phyloP scores from a whole-genome alignment of 2,329 filamentous ascomycete genomes.

The Fusarium oligoseptatum region DNA sequence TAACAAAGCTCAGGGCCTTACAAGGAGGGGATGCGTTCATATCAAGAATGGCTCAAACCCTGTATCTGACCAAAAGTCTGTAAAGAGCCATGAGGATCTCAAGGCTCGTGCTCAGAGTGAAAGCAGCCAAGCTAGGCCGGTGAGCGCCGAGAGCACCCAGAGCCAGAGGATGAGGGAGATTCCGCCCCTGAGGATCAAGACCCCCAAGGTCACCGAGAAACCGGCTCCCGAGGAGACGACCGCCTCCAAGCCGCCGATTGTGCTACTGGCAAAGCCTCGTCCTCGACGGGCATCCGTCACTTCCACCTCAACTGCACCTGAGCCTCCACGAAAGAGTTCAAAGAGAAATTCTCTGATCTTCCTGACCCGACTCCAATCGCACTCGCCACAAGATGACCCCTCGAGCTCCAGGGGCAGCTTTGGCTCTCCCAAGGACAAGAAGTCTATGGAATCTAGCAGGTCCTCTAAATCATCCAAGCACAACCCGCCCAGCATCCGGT shows the following conservation, averaged over 20 bases:
- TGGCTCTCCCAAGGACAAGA: slow-evolving; percentile 5
- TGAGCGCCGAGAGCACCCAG: slow-evolving; percentile 9
- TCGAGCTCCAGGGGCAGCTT: slow-evolving; percentile 27
- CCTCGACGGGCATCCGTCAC: slow-evolving; percentile 27
- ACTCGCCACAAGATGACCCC: slow-evolving; percentile 20
- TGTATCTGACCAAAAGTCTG: not conserved
- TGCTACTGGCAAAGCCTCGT: slow-evolving; percentile 15
- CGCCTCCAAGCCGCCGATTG: slow-evolving; percentile 20
- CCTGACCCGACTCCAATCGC: slow-evolving; percentile 26
- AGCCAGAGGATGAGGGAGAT: slow-evolving; percentile 21
- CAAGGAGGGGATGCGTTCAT: slow-evolving; percentile 38
- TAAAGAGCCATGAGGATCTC: not conserved
- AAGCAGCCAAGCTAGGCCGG: not conserved
- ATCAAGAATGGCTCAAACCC: slow-evolving; percentile 30
- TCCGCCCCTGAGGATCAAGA: not conserved
- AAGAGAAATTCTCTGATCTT: slow-evolving; percentile 40
- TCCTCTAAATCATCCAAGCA: slow-evolving; percentile 26
- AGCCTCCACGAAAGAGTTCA: slow-evolving; percentile 42
- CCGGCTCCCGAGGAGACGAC: slow-evolving; percentile 25
- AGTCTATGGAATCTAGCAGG: slow-evolving; percentile 14
- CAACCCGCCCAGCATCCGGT: slow-evolving; percentile 47
- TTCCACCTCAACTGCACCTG: slow-evolving; percentile 24
- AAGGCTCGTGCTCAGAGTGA: not conserved
- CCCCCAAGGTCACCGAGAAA: not conserved
- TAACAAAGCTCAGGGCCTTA: slow-evolving; percentile 39